These are phyloP conservation scores for Lasiosphaeria ovina DNA, from an alignment of 495 filamentous ascomycete genomes.

Conservation along the genomic window DNA sequence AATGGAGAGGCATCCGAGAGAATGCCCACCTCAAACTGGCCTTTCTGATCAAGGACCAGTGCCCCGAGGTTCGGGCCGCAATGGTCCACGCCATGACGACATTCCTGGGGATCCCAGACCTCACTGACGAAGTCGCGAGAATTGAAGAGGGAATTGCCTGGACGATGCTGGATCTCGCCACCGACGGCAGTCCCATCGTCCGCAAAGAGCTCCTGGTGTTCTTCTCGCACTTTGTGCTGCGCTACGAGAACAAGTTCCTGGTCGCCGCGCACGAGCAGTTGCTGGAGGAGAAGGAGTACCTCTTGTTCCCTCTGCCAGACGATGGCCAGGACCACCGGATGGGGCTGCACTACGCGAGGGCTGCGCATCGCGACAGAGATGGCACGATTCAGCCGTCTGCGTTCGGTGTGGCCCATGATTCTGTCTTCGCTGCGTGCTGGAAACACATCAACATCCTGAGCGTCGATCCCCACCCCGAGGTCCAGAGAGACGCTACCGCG, in stretches of 20 bases:
- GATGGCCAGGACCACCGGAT: conserved; percentile 56
- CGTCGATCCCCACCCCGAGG: conserved; percentile 91
- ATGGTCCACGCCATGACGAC: conserved; percentile 90
- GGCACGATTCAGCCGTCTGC: conserved; percentile 48
- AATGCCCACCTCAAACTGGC: conserved; percentile 75
- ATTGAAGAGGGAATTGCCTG: conserved; percentile 87
- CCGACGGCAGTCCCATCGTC: conserved; percentile 89
- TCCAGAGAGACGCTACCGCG: conserved; percentile 75
- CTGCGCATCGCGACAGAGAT: conserved; percentile 48
- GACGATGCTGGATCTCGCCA: conserved; percentile 78
- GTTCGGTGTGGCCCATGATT: conserved; percentile 71
- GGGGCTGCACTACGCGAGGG: conserved; percentile 52
- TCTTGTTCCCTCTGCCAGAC: conserved; percentile 47
- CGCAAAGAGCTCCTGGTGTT: conserved; percentile 90
- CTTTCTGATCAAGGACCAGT: conserved; percentile 77
- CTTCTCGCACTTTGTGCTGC: conserved; percentile 84
- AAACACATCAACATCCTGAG: conserved; percentile 86
- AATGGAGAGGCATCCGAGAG: conserved; percentile 87
- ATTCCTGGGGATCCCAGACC: conserved; percentile 89
- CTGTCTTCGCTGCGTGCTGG: conserved; percentile 89
- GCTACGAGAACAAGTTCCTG: conserved; percentile 89
- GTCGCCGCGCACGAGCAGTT: conserved; percentile 92
- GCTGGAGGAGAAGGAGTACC: conserved; percentile 73
- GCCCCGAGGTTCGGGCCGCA: conserved; percentile 91
- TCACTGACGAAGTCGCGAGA: conserved; percentile 84